Conservation (phyloP, 208 protist species). For the Acanthamoeba culbertsoni region DNA sequence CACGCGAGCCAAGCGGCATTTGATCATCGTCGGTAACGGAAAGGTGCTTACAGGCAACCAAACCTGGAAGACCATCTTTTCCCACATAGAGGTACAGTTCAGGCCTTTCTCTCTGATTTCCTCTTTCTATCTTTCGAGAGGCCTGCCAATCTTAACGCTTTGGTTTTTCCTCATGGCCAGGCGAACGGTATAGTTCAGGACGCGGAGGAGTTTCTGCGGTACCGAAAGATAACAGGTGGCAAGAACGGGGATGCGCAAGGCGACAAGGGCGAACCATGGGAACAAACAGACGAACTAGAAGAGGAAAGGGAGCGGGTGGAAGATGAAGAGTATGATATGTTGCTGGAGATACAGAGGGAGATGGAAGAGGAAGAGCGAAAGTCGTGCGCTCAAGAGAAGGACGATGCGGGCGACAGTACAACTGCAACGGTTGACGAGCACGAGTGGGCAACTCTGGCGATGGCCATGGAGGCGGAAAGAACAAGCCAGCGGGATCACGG, state of each 20-base stretch:
- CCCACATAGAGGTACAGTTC: neutral
- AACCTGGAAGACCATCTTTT: conserved; percentile 66
- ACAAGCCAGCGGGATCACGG: too few species aligned
- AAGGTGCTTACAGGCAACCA: conserved; percentile 51
- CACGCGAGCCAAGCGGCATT: conserved; percentile 75
- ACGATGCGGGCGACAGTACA: neutral
- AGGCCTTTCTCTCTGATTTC: neutral
- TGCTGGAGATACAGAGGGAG: neutral
- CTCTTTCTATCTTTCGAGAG: neutral
- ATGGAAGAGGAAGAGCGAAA: neutral
- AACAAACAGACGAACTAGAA: too few species aligned
- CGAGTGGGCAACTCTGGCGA: too few species aligned
- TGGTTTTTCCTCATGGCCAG: neutral
- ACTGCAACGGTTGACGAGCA: neutral
- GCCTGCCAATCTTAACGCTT: neutral
- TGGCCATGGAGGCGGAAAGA: too few species aligned
- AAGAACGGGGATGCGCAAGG: neutral
- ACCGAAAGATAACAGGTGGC: neutral
- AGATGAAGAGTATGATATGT: neutral
- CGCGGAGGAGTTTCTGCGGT: conserved; percentile 23
- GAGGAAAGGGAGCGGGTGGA: neutral
- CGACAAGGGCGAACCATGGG: neutral
- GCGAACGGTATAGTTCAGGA: neutral
- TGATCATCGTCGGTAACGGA: conserved; percentile 72
- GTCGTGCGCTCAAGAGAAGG: too few species aligned